Base-by-base conservation (phyloP, 208 protist species). In the Wallacemonas sp. region DNA sequence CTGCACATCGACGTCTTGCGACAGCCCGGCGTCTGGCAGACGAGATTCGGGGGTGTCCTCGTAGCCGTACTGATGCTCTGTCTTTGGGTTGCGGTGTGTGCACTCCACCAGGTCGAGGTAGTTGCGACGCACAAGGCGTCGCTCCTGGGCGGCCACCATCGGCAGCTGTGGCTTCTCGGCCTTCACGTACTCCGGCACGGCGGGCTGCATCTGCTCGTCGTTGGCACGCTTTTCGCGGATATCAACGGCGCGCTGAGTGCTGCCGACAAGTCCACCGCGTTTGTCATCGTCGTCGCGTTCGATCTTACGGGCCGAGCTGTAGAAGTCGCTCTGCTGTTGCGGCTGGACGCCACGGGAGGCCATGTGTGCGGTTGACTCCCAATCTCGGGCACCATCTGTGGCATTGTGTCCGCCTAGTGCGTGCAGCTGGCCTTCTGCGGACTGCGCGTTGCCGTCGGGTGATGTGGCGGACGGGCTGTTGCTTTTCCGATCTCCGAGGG, bases 61-160 rank as follows among this genome's bases (percentile, higher is more conserved):
- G 55, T 70, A 95, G 33, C 71, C 78, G 39, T 83, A 65, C 52
- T 90, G 72, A 22, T 86, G 50, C 70, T 95, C 89, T 2, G 76
- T 90, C 12, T 68, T 19, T 12, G 86, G 82, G 39, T 83, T 78
- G 10, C 79, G 73, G 33, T 89, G 86, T 22, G 63, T 78, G 59
- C 86, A 95, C 64, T 91, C 82, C 1, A 95, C 89, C 24, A 92
- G 63, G 63, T 95, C 89, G 1, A 95, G 72, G 50, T 91, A 95
- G 65, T 81, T 91, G 37, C 77, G 61, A 33, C 62, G 71, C 8
- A 66, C 68, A 1, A 81, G 69, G 13, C 69, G 67, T 39, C 59
- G 74, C 52, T 80, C 80, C 61, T 88, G 80, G 1, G 66, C 72
- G 4, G 77, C 66, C 2, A 72, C 45, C 17, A 42, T 17, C 13